Evolutionary conservation across 306 rosid genomes (phyloP), one percentile per base, ranked within the genome.

Genomic region (Senna siamea): DNA sequence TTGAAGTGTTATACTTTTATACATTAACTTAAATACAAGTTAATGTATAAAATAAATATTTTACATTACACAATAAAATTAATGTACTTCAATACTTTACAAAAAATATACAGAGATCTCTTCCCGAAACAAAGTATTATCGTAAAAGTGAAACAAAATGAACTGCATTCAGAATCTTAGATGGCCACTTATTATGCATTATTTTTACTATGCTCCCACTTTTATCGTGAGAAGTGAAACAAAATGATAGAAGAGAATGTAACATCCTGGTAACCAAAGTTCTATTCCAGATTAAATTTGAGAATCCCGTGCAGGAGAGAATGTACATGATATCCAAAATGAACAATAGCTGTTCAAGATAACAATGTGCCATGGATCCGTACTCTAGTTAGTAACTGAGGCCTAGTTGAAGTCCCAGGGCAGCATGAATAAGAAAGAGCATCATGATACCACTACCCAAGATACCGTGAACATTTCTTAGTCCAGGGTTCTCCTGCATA

Each of bases 371-470:
- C 11, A 30, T 66, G 28, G 14, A 30, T 9, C 40, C 51, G 60
- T 4, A 10, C 7, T 26, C 14, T 55, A 40, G 53, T 76, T 68
- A 93, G 81, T 50, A 87, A 84, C 98, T 87, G 43, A 91, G 83
- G 75, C 92, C 94, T 60, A 93, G 84, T 79, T 87, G 98, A 69
- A 91, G 91, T 64, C 98, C 98, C 66, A 94, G 85, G 53, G 91
- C 91, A 74, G 89, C 92, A 69, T 91, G 96, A 75, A 94, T 71
- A 18, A 94, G 84, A 85, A 93, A 91, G 48, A 93, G 82, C 9
- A 96, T 86, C 97, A 91, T 94, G 80, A 91, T 94, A 65, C 96
- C 86, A 75, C 96, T 87, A 32, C 97, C 97, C 86, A 91, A 81
- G 60, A 94, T 78, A 51, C 96, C 97, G 72, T 91, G 98, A 74